Base-by-base conservation (phyloP, 768 basidiomycete genomes). In the Agrocybe praecox region DNA sequence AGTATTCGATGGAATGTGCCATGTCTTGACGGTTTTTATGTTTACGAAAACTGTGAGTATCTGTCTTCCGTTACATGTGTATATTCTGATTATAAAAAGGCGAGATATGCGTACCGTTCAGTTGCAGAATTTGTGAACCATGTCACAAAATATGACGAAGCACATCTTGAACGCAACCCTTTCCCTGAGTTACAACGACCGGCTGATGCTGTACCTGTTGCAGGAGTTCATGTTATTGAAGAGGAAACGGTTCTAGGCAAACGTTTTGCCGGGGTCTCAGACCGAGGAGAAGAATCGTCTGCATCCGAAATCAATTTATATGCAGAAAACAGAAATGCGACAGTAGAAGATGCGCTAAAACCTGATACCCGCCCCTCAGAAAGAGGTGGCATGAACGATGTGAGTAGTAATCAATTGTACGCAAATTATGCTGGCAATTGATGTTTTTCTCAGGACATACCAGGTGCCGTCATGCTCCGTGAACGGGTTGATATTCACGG, bases 1-100 rank as follows among this genome's bases (percentile, higher is more conserved):
- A 67, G 81, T 89, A 0, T 90, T 82, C 63, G 90, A 92, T 64
- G 89, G 84, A 21, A 88, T 87, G 77, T 87, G 87, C 53, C 89
- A 91, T 71, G 89, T 89, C 34, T 71, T 88, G 55, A 88, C 89
- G 1, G 80, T 90, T 7, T 89, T 90, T 68, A 87, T 78, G 24
- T 89, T 88, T 68, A 84, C 82, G 1, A 71, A 80, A 19, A 80
- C 79, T 59, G 86, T 85, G 59, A 34, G 83, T 68, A 26, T 34
- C 10, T 24, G 29, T 26, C 33, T 19, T 21, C 32, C 34, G 7
- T 7, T 33, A 14, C 21, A 23, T 3, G 6, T 45, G 12, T 36
- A n/a, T 49, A 18, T 11, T 29, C n/a, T 34, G 19, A 6, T 36
- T 19, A 49, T 12, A 43, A 43, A 2, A 32, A 87, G 85, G 84